Base-by-base conservation (phyloP, 192 early-diverging fungal genomes). In the Nowakowskiella sp. region DNA sequence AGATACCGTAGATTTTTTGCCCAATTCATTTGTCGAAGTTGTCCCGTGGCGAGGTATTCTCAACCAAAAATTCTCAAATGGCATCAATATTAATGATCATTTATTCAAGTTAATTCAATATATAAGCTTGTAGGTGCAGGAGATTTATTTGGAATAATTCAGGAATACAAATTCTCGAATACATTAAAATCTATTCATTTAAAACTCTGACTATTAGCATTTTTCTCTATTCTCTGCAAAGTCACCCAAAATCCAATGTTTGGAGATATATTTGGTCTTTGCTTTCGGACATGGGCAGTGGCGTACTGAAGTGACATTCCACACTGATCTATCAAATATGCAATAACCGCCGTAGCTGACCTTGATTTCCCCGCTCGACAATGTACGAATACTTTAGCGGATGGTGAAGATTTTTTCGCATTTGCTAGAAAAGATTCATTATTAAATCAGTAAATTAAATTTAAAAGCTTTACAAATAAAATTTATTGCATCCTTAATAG, bases 171-270 rank as follows among this genome's bases (percentile, higher is more conserved):
- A n/a, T n/a, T n/a, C n/a, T n/a, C n/a, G n/a, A n/a, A n/a, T n/a
- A n/a, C n/a, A n/a, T n/a, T n/a, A n/a, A n/a, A n/a, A n/a, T n/a
- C n/a, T n/a, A n/a, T n/a, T n/a, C n/a, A n/a, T n/a, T n/a, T n/a
- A n/a, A n/a, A n/a, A n/a, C n/a, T n/a, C n/a, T n/a, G n/a, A n/a
- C 74, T 83, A 46, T 76, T 64, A 1, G 81, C 66, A 13, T 75
- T 62, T 44, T 74, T 70, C 65, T 88, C 86, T 33, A 88, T 59
- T 45, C 76, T 71, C 65, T 82, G 65, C 42, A 88, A 45, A 32
- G 85, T 76, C 13, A 80, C 65, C 49, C 85, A 78, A 62, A 88
- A 88, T 9, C 86, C 86, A 64, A 88, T 77, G 57, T 88, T 88
- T 22, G 84, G 84, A 7, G 76, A 80, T 51, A 86, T 81, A n/a